Evolutionary conservation across 2,329 filamentous ascomycete species (phyloP).

Genomic region (Blumeria hordei): DNA sequence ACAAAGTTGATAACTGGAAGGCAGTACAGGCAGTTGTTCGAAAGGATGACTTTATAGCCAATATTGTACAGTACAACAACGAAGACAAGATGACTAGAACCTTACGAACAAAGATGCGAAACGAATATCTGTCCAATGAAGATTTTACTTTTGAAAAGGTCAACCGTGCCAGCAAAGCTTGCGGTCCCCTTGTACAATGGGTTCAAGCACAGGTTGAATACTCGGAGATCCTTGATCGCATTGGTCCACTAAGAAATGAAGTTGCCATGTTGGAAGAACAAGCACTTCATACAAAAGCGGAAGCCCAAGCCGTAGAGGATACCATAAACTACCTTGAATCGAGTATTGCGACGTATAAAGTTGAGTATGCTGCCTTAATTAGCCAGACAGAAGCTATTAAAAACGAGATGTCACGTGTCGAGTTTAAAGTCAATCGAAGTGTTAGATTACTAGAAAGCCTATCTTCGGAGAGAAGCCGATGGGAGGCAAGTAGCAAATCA

Average conservation of each 20-base stretch:
- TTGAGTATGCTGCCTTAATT: constrained; percentile 83
- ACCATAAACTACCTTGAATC: constrained; percentile 64
- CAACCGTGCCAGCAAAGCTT: constrained; percentile 88
- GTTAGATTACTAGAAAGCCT: constrained; percentile 83
- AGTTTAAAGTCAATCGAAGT: constrained; percentile 95
- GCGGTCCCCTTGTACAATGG: constrained; percentile 92
- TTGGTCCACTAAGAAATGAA: constrained; percentile 79
- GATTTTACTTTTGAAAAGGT: constrained; percentile 95
- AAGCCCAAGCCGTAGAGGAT: constrained; percentile 75
- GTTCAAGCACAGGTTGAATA: constrained; percentile 91
- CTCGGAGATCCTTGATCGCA: constrained; percentile 85
- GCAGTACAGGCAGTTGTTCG: constrained; percentile 71
- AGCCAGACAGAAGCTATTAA: constrained; percentile 97
- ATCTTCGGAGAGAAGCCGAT: constrained; percentile 75
- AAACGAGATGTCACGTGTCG: constrained; percentile 80
- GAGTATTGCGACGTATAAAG: constrained; percentile 88
- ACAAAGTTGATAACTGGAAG: constrained; percentile 81
- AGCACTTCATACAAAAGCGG: constrained; percentile 75
- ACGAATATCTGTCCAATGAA: constrained; percentile 73
- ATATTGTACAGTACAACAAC: constrained; percentile 93
- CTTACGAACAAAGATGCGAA: constrained; percentile 70
- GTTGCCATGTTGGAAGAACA: constrained; percentile 70
- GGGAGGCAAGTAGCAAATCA: constrained; percentile 93
- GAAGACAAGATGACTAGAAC: constrained; percentile 76
- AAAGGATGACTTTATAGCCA: constrained; percentile 88